Conservation (phyloP, 768 basidiomycete genomes). For the Rhizopogon vinicolor region DNA sequence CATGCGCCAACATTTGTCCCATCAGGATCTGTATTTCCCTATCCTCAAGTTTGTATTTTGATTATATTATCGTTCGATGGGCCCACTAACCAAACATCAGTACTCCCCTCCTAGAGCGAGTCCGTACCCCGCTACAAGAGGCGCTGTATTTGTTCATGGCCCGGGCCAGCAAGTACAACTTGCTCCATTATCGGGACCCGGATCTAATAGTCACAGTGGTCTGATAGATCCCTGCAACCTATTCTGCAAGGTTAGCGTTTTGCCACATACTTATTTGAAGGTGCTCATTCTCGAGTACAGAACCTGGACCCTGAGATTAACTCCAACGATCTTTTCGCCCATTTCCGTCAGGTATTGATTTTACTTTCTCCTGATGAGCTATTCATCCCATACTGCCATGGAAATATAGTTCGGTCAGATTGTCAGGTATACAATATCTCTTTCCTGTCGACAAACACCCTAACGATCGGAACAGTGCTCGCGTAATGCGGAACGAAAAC, state of each 20-base stretch:
- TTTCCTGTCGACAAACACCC: not conserved
- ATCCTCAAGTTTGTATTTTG: constrained; percentile 51
- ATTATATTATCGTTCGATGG: constrained; percentile 1
- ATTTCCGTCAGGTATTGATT: constrained; percentile 67
- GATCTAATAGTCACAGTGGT: constrained; percentile 80
- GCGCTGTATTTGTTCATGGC: constrained; percentile 67
- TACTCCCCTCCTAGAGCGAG: constrained; percentile 67
- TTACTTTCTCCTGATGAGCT: not conserved
- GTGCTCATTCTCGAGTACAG: constrained; percentile 32
- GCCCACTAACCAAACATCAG: constrained; percentile 21
- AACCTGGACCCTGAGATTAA: constrained; percentile 83
- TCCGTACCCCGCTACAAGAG: constrained; percentile 40
- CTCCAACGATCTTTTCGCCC: constrained; percentile 77
- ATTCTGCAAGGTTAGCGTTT: constrained; percentile 69
- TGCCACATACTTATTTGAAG: constrained; percentile 7
- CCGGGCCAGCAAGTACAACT: constrained; percentile 89
- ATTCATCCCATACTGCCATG: constrained; percentile 11
- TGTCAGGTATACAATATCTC: constrained; percentile 55
- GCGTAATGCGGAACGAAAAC: constrained; percentile 85
- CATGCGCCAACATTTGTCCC: constrained; percentile 77
- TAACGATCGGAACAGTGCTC: constrained; percentile 50
- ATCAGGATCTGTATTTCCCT: constrained; percentile 57
- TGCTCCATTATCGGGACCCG: constrained; percentile 68
- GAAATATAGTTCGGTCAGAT: constrained; percentile 76
- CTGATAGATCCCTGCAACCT: constrained; percentile 88